Evolutionary conservation across 495 filamentous ascomycete genomes (phyloP).

Genomic region (Penicillium herquei): DNA sequence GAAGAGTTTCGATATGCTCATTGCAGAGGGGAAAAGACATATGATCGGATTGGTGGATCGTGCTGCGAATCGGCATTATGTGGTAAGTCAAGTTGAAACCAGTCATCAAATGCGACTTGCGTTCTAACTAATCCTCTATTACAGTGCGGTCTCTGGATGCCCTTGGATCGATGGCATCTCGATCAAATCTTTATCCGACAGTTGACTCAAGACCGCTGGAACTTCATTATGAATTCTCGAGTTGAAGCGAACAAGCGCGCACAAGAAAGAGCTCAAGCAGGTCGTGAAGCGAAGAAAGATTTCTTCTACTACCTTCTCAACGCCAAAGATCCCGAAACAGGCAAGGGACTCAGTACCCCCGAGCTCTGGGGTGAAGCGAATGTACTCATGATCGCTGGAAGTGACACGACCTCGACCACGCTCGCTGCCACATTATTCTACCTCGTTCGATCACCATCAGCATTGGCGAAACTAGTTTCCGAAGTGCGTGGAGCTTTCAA

Average conservation of each 20-base stretch:
- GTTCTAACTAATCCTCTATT: not conserved
- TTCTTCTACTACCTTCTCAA: constrained; percentile 59
- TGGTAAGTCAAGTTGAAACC: constrained; percentile 32
- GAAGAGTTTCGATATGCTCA: constrained; percentile 58
- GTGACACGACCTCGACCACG: constrained; percentile 59
- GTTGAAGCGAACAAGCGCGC: constrained; percentile 56
- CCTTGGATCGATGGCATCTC: constrained; percentile 51
- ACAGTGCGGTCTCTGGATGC: constrained; percentile 60
- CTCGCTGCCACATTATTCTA: constrained; percentile 63
- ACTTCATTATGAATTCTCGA: constrained; percentile 60
- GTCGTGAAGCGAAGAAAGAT: constrained; percentile 62
- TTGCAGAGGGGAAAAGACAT: constrained; percentile 36
- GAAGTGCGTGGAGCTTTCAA: constrained; percentile 56
- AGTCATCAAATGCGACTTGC: no score
- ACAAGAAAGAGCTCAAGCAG: constrained; percentile 41
- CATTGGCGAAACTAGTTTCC: constrained; percentile 40
- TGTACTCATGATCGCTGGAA: constrained; percentile 57
- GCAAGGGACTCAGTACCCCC: constrained; percentile 59
- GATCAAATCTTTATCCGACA: constrained; percentile 59
- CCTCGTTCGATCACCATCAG: constrained; percentile 49
- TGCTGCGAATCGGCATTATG: constrained; percentile 52
- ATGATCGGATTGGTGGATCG: constrained; percentile 51
- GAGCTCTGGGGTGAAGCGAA: constrained; percentile 74
- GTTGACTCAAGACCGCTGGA: constrained; percentile 55
- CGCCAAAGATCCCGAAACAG: constrained; percentile 58